Evolutionary conservation across 768 basidiomycete genomes (phyloP).

Genomic region (Glaciozyma antarctica): DNA sequence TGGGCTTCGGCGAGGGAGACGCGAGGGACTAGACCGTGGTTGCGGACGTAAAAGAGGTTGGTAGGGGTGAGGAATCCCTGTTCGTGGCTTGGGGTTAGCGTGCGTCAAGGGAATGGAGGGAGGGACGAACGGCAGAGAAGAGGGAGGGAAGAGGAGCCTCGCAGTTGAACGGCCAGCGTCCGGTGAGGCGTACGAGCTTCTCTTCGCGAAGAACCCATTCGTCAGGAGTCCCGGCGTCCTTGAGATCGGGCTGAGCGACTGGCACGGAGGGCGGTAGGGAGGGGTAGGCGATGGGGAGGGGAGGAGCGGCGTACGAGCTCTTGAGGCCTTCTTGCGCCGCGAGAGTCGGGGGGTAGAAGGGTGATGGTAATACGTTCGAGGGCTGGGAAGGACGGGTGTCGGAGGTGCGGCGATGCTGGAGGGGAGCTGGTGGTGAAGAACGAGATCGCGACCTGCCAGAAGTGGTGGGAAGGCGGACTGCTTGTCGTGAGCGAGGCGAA

Average conservation of each 20-base stretch:
- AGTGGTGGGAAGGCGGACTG: no score
- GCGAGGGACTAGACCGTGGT: constrained; percentile 53
- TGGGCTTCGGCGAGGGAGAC: constrained; percentile 41
- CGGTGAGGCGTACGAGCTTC: constrained; percentile 48
- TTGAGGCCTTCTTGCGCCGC: background rate
- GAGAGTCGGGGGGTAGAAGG: constrained; percentile 23
- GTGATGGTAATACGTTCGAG: constrained; percentile 11
- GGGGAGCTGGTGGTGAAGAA: no score
- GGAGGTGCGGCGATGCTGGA: no score
- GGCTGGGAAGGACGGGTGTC: no score
- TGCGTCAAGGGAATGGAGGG: no score
- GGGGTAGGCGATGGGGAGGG: constrained; percentile 20
- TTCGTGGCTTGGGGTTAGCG: background rate
- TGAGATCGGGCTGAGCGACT: constrained; percentile 12
- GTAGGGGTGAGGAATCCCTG: constrained; percentile 52
- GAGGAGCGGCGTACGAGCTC: background rate
- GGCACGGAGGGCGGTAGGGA: constrained; percentile 15
- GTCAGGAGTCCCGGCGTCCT: constrained; percentile 39
- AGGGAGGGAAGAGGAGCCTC: constrained; percentile 48
- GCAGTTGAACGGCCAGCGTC: constrained; percentile 55
- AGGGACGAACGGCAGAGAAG: constrained; percentile 41
- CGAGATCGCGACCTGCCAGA: no score
- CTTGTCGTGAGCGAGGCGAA: no score
- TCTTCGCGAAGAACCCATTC: constrained; percentile 44
- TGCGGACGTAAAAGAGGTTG: constrained; percentile 53